phyloP scores from a whole-genome alignment of 306 rosid species.

The Heteromeles arbutifolia region DNA sequence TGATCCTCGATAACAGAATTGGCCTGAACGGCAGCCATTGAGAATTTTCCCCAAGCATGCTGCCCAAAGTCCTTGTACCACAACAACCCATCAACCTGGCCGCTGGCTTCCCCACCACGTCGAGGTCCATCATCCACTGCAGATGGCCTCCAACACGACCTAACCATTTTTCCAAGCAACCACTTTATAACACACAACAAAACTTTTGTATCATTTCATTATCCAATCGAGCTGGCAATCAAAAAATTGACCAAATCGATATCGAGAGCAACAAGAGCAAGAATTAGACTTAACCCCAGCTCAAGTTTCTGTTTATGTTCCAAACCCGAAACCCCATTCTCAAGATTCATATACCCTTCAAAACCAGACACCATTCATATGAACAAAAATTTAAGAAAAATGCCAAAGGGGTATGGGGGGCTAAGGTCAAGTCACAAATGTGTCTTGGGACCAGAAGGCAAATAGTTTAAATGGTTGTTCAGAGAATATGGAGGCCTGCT shows the following conservation, averaged over 20 bases:
- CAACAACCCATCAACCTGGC: conserved; percentile 56
- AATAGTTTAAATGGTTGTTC: conserved; percentile 48
- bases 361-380: conserved; percentile 51
- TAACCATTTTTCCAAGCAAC: conserved; percentile 42
- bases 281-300: conserved; percentile 9
- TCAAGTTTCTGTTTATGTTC: conserved; percentile 29
- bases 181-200: neutral
- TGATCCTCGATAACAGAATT: conserved; percentile 67
- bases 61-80: conserved; percentile 82
- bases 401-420: conserved; percentile 68
- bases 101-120: conserved; percentile 36
- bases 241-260: conserved; percentile 13
- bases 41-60: conserved; percentile 70
- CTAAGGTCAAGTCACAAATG: conserved; percentile 37
- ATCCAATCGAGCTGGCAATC: conserved; percentile 30
- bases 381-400: conserved; percentile 40
- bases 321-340: conserved; percentile 27
- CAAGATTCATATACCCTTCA: conserved; percentile 30
- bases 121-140: conserved; percentile 43
- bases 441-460: conserved; percentile 46
- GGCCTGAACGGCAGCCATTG: conserved; percentile 89
- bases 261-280: conserved; percentile 7
- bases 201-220: conserved; percentile 7
- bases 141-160: conserved; percentile 58
- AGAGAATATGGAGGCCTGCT: conserved; percentile 61